A percentile compares a stretch with the other conserved stretches of the same genome.
These are phyloP conservation scores for Papiliotrema flavescens DNA, from an alignment of 1,284 basidiomycete genomes.

Conservation along the genomic window DNA sequence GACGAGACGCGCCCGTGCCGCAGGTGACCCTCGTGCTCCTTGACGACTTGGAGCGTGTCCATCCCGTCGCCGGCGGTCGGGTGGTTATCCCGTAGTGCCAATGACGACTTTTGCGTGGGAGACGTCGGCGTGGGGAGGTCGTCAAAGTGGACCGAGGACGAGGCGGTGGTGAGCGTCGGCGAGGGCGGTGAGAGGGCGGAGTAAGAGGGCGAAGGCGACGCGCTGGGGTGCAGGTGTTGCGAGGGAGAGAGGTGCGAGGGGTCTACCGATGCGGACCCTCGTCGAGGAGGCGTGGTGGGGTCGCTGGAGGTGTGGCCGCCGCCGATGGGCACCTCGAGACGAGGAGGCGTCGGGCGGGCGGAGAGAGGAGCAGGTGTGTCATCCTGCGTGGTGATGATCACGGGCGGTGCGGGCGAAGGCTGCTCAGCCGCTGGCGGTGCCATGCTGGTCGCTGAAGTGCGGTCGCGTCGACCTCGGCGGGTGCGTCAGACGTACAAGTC, in stretches of 20 bases:
- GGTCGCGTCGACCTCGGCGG: not conserved
- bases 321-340: slow-evolving; percentile 2
- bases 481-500: too few species aligned
- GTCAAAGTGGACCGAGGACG: slow-evolving; percentile 39
- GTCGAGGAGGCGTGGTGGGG: slow-evolving; percentile 11
- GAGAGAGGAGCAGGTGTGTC: not conserved
- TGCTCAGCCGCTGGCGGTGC: not conserved
- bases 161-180: slow-evolving; percentile 32
- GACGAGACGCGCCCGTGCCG: slow-evolving; percentile 28
- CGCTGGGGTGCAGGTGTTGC: slow-evolving; percentile 8
- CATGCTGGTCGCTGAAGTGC: not conserved
- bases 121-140: slow-evolving; percentile 27
- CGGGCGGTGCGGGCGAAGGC: not conserved
- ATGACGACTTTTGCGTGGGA: slow-evolving; percentile 43
- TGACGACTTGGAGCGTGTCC: slow-evolving; percentile 58
- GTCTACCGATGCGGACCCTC: slow-evolving; percentile 5
- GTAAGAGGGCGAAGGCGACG: slow-evolving; percentile 18
- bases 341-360: not conserved
- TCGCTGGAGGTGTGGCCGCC: not conserved
- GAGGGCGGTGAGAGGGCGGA: slow-evolving; percentile 36
- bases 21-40: slow-evolving; percentile 17
- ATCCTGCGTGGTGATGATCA: slow-evolving; percentile 11
- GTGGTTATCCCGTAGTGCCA: slow-evolving; percentile 66
- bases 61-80: slow-evolving; percentile 60
- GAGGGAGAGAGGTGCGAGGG: slow-evolving; percentile 29